phyloP scores from a whole-genome alignment of 345 rosid species.

The Linum lewisii region DNA sequence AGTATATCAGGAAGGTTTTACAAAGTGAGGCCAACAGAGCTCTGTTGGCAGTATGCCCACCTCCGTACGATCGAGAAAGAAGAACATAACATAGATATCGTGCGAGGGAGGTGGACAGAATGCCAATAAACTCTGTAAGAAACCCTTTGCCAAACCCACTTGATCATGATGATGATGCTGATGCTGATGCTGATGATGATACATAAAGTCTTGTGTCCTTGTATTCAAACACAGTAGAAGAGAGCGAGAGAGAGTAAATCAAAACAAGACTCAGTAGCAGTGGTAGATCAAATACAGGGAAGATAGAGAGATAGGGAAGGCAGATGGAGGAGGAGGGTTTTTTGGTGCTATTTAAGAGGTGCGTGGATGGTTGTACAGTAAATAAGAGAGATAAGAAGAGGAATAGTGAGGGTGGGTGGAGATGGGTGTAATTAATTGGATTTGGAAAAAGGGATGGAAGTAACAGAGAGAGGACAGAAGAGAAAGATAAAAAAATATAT shows the following conservation, averaged over 20 bases:
- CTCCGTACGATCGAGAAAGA: conserved; percentile 31
- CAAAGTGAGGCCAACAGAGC: conserved; percentile 77
- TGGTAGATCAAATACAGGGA: not conserved
- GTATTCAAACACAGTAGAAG: conserved; percentile 1
- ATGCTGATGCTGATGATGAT: too few species aligned
- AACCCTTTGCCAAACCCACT: conserved; percentile 73
- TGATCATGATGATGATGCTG: too few species aligned
- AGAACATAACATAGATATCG: too few species aligned
- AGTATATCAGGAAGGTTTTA: conserved; percentile 46
- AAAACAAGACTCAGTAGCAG: not conserved
- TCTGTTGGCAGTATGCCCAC: conserved; percentile 91
- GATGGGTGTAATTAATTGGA: conserved; percentile 29
- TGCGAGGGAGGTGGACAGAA: conserved; percentile 95
- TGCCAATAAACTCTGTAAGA: conserved; percentile 88
- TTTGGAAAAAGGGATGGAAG: not conserved
- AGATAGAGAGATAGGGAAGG: not conserved
- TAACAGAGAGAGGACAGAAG: conserved; percentile 8
- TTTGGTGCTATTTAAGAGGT: conserved; percentile 29
- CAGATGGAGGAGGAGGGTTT: conserved; percentile 8
- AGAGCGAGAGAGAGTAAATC: not conserved
- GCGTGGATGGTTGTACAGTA: conserved; percentile 17
- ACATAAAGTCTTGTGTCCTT: too few species aligned
- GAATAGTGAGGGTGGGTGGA: conserved; percentile 8
- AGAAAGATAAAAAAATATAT: not conserved
- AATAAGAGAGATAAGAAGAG: conserved; percentile 32